phyloP scores from a whole-genome alignment of 495 filamentous ascomycete species.

The Aspergillus hancockii region DNA sequence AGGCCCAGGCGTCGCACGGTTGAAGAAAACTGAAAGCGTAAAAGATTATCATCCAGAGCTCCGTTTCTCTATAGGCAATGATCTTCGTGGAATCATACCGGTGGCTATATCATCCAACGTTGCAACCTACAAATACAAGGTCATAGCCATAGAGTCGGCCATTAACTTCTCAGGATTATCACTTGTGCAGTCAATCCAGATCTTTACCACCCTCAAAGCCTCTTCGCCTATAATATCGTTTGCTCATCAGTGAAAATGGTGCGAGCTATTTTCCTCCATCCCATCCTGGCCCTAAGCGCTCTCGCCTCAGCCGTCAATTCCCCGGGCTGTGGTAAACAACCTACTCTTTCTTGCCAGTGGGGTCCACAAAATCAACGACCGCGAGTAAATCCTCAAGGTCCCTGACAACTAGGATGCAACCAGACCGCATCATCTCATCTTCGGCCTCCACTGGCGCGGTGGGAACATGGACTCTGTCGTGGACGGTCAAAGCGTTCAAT shows the following conservation, averaged over 20 bases:
- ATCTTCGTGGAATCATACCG: constrained; percentile 2
- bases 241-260: neutral
- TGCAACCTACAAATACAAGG: constrained; percentile 2
- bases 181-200: neutral
- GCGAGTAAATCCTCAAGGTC: constrained; percentile 38
- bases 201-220: neutral
- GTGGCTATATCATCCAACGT: neutral
- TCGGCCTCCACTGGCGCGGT: too few species aligned
- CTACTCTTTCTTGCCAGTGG: constrained; percentile 34
- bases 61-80: constrained; percentile 1
- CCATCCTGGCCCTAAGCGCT: constrained; percentile 9
- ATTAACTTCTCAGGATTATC: neutral
- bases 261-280: constrained; percentile 11
- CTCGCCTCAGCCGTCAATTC: constrained; percentile 22
- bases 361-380: constrained; percentile 28
- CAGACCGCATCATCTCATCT: too few species aligned
- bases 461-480: too few species aligned
- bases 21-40: too few species aligned
- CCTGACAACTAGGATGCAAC: too few species aligned
- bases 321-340: constrained; percentile 40
- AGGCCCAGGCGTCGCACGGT: too few species aligned
- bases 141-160: neutral
- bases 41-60: neutral
- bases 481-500: too few species aligned
- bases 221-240: neutral